Conservation (phyloP, 2,329 filamentous ascomycete genomes). For the Fusarium pseudonygamai region DNA sequence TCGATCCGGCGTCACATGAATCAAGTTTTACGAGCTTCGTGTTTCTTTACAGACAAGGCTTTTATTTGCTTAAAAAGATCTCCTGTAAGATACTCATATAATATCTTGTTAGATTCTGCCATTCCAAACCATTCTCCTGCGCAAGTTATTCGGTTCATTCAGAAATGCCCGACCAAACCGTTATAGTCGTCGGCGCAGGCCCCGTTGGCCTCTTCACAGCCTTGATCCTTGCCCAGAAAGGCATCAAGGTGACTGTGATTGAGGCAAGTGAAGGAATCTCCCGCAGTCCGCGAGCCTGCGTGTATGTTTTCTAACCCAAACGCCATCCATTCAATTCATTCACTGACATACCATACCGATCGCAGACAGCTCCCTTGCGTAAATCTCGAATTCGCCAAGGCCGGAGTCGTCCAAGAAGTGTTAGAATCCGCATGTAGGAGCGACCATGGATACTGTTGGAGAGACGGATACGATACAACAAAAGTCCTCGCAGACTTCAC, state of each 20-base stretch:
- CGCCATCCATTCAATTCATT: no score
- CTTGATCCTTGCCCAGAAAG: background rate
- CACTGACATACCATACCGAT: background rate
- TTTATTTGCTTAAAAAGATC: fast-evolving
- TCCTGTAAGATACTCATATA: fast-evolving
- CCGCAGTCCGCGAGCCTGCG: background rate
- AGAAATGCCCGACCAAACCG: background rate
- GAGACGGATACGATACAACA: background rate
- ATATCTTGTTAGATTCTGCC: fast-evolving
- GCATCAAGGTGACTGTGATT: background rate
- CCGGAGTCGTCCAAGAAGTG: background rate
- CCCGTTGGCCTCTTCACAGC: background rate
- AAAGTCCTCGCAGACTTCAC: background rate
- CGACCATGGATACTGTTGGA: background rate
- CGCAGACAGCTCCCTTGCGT: background rate
- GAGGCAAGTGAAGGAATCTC: background rate
- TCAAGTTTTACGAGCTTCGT: background rate
- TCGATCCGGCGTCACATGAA: background rate
- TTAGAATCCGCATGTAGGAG: fast-evolving
- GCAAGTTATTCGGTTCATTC: background rate
- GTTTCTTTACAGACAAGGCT: background rate
- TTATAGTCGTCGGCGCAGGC: background rate
- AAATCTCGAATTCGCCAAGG: background rate
- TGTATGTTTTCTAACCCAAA: background rate
- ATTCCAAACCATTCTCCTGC: background rate